These are phyloP conservation scores for Amaranthus tricolor DNA, from an alignment of 179 eudicot genomes.

Conservation along the genomic window DNA sequence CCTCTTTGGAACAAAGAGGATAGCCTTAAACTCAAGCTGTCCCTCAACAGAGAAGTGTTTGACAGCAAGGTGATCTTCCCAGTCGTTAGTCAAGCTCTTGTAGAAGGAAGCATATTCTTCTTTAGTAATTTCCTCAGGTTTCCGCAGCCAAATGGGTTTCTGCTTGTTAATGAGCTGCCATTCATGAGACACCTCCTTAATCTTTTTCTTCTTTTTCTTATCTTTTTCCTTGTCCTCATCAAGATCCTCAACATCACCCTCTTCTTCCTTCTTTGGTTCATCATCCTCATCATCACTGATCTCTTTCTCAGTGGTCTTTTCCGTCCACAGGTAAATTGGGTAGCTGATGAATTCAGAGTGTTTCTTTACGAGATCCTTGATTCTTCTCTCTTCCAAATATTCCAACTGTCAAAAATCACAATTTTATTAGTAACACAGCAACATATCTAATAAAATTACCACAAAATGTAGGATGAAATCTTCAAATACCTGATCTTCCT, in stretches of 20 bases:
- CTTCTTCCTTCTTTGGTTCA: constrained; percentile 55
- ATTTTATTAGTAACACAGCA: not conserved
- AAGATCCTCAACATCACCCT: constrained; percentile 56
- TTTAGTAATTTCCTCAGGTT: constrained; percentile 69
- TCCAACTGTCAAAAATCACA: constrained; percentile 35
- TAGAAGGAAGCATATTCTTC: constrained; percentile 71
- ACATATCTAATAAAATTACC: not conserved
- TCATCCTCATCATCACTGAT: constrained; percentile 69
- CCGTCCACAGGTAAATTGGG: constrained; percentile 71
- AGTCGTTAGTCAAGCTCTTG: constrained; percentile 66
- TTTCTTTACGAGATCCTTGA: constrained; percentile 71
- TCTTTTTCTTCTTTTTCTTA: constrained; percentile 53
- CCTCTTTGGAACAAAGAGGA: constrained; percentile 63
- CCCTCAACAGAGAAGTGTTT: constrained; percentile 78
- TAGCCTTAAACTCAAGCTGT: constrained; percentile 67
- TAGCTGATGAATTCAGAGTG: constrained; percentile 75
- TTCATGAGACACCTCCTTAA: constrained; percentile 64
- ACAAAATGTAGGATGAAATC: too few relatives aligned
- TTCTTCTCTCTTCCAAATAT: constrained; percentile 63
- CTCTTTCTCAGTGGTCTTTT: constrained; percentile 69
- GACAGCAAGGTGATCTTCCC: constrained; percentile 75
- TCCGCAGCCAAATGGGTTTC: constrained; percentile 67
- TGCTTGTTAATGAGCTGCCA: constrained; percentile 74
- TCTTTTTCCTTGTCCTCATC: constrained; percentile 60
- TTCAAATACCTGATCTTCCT: constrained; percentile 58